Evolutionary conservation across 2,329 filamentous ascomycete genomes (phyloP), one percentile per base, ranked within the genome.

Genomic region (Calonectria honghensis): DNA sequence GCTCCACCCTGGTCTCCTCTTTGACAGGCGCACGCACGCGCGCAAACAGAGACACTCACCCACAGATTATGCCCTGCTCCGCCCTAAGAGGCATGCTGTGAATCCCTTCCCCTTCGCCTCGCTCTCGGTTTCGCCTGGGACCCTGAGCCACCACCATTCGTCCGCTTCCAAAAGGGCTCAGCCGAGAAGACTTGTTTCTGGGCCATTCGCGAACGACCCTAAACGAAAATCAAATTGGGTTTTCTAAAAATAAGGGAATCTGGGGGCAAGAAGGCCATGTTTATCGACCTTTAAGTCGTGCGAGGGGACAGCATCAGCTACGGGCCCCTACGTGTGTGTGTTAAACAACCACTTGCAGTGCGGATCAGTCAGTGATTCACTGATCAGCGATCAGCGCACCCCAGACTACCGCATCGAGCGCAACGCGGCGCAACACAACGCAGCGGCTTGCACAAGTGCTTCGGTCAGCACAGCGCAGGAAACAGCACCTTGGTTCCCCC

Each of bases 81-180:
- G 29, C 32, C 31, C 20, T 27, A 24, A 32, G 57, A 61, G 45
- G n/a, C 57, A 16, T 13, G 31, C 31, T 32, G 52, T 57, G 52
- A 31, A 57, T 31, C 52, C 45, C 45, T 52, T 45, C 65, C 41
- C 18, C 41, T 45, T 20, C 37, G 31, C 18, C 7, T 78, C 72
- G 77, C 68, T 75, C 72, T 79, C 77, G 78, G 27, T 78, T 73
- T 79, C 78, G 77, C 72, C 72, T 45, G 18, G 45, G n/a, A 41
- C 61, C n/a, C 57, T 61, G 35, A 61, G 57, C 35, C 57, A 61
- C 57, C 13, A 27, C 13, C 20, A 48, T 39, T 37, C 32, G 57
- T 61, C n/a, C 45, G 61, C 66, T 45, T 66, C 73, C 72, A 45
- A 10, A 39, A n/a, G 41, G 77, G 74, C 75, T 75, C 74, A 72